Percentiles rank a stretch among this genome's conserved stretches.
Evolutionary conservation across 164 flowering plant species (phyloP).

Genomic region (Berberis thunbergii): DNA sequence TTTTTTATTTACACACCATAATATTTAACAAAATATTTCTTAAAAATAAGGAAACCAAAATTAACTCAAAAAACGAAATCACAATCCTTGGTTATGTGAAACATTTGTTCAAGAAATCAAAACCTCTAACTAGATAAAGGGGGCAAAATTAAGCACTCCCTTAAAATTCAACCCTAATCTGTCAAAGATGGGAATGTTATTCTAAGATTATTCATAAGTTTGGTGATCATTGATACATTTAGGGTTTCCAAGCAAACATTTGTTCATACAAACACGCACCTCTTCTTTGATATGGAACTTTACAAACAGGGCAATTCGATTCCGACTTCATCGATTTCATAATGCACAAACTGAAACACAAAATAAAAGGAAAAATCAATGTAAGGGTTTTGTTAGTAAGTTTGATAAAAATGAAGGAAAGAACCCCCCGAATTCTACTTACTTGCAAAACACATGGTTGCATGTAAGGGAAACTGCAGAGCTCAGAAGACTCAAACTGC

Average conservation of each 20-base stretch:
- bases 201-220: too few species aligned
- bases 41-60: too few species aligned
- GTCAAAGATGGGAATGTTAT: too few species aligned
- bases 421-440: slow-evolving; percentile 13
- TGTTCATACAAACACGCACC: slow-evolving; percentile 28
- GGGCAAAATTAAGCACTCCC: too few species aligned
- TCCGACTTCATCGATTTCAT: slow-evolving; percentile 62
- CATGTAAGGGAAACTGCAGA: slow-evolving; percentile 71
- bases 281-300: slow-evolving; percentile 76
- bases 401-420: not conserved
- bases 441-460: slow-evolving; percentile 95
- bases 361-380: not conserved
- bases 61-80: too few species aligned
- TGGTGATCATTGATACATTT: not conserved
- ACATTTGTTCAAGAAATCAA: too few species aligned
- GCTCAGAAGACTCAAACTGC: slow-evolving; percentile 71
- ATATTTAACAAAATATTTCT: too few species aligned
- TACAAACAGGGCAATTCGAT: slow-evolving; percentile 84
- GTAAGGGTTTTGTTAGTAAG: not conserved
- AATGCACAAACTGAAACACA: slow-evolving; percentile 49
- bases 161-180: too few species aligned
- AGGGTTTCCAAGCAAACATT: not conserved
- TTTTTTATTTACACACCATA: too few species aligned
- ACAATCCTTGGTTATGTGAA: too few species aligned
- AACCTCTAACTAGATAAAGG: too few species aligned